Evolutionary conservation across 2,329 filamentous ascomycete species (phyloP), one percentile per base, ranked within the genome.

Genomic region (Samsoniella hepiali): DNA sequence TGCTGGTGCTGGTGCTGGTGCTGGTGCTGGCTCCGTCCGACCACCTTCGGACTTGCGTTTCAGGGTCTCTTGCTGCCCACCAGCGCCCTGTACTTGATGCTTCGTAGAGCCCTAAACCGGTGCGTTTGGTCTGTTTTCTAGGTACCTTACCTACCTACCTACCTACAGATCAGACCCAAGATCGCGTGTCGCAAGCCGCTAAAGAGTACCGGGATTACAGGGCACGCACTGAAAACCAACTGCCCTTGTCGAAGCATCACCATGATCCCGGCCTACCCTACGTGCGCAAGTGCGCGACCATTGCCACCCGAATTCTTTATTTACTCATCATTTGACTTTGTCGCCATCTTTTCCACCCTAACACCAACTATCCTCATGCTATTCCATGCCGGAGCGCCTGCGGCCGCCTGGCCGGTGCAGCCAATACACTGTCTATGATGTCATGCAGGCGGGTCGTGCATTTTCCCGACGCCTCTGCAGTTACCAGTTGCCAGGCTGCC

Each of bases 381-480:
- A 1, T 22, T 22, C 22, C 22, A 22, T 22, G 22, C 22, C 22
- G 22, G 22, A 22, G 22, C 22, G 22, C 22, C 22, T 22, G 22
- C 22, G 22, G 22, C 22, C 22, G 22, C 22, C 22, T 22, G 22
- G 36, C 38, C 55, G 9, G 32, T 32, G n/a, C n/a, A 32, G 56
- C 42, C 29, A 45, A 49, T 29, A 7, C 56, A 49, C 32, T 38
- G 44, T 55, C 59, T 53, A 61, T 51, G 58, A 61, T 44, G 58
- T 61, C 58, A 61, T 61, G n/a, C 7, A 2, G 47, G 58, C 58
- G 58, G 58, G 58, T 61, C 58, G 29, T 44, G 49, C 58, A 61
- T 54, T 54, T 44, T 32, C 15, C 40, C 29, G 29, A n/a, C 54
- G 54, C 22, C 27, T 32, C 17, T 53, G 31, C 22, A 22, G 22